These are phyloP conservation scores for Chimonanthus salicifolius DNA, from an alignment of 164 flowering plant genomes.

Conservation along the genomic window DNA sequence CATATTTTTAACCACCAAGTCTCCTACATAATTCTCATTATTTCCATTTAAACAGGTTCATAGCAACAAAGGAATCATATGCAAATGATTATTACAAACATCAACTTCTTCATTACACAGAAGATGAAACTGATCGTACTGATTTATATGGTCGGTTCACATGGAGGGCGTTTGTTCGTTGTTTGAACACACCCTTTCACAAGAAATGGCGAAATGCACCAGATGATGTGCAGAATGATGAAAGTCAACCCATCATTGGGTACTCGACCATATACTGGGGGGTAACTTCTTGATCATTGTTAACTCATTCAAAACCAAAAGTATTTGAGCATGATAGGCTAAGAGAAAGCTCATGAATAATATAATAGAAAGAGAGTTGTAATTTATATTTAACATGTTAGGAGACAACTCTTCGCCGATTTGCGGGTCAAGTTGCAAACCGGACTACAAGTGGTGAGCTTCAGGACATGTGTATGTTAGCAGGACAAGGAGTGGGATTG, in stretches of 20 bases:
- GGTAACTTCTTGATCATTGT: background rate
- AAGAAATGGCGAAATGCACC: conserved; percentile 14
- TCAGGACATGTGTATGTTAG: conserved; percentile 20
- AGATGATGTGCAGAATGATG: conserved; percentile 16
- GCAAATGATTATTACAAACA: conserved; percentile 31
- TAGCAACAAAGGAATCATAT: conserved; percentile 28
- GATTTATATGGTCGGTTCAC: conserved; percentile 22
- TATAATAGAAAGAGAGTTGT: no score
- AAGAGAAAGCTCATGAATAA: no score
- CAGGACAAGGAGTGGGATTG: conserved; percentile 28
- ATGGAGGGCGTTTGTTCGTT: conserved; percentile 29
- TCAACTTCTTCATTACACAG: conserved; percentile 23
- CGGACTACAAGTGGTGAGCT: conserved; percentile 14
- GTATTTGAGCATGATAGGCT: no score
- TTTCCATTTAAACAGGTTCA: conserved; percentile 7
- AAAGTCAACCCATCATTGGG: conserved; percentile 19
- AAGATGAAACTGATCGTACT: conserved; percentile 23
- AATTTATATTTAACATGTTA: background rate
- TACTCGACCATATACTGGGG: conserved; percentile 13
- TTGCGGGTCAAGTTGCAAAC: conserved; percentile 20
- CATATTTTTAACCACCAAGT: background rate
- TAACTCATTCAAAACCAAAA: background rate
- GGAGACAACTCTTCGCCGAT: conserved; percentile 16
- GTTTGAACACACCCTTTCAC: conserved; percentile 27
- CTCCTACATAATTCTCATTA: background rate